These are phyloP conservation scores for Psidium guajava DNA, from an alignment of 345 rosid species.

Conservation along the genomic window DNA sequence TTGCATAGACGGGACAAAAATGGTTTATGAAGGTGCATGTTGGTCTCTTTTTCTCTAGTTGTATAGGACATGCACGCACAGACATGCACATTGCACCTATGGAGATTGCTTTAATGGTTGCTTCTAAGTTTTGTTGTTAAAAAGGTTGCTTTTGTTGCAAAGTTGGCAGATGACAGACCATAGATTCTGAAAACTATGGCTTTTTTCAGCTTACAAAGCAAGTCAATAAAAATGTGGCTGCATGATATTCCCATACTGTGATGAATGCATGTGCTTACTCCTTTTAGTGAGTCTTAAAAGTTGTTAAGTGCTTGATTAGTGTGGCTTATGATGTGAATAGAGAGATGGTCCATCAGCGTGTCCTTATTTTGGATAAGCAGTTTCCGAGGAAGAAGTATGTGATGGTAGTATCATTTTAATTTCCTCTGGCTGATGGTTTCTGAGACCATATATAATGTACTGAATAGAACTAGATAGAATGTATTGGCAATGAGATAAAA, in stretches of 20 bases:
- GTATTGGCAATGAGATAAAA: background rate
- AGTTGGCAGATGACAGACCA: background rate
- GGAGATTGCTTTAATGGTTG: background rate
- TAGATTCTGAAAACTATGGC: background rate
- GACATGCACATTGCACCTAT: background rate
- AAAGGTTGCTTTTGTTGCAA: background rate
- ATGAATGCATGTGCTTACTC: background rate
- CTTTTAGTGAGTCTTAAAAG: background rate
- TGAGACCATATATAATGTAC: background rate
- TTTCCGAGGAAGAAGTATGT: background rate
- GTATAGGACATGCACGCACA: background rate
- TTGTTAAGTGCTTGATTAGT: background rate
- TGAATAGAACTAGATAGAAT: background rate
- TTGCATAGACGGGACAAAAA: background rate
- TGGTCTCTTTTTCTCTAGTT: background rate
- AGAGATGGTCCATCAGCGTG: background rate
- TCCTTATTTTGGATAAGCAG: background rate
- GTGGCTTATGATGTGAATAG: background rate
- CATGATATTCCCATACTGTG: background rate
- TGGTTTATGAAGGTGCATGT: background rate
- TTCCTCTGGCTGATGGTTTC: background rate
- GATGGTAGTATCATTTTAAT: background rate
- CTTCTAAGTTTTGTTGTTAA: background rate
- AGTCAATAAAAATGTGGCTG: background rate
- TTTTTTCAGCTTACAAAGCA: background rate